Percentiles rank a stretch among this genome's conserved stretches.
Conservation (phyloP, 2,329 filamentous ascomycete species). For the Dactylellina sp. region DNA sequence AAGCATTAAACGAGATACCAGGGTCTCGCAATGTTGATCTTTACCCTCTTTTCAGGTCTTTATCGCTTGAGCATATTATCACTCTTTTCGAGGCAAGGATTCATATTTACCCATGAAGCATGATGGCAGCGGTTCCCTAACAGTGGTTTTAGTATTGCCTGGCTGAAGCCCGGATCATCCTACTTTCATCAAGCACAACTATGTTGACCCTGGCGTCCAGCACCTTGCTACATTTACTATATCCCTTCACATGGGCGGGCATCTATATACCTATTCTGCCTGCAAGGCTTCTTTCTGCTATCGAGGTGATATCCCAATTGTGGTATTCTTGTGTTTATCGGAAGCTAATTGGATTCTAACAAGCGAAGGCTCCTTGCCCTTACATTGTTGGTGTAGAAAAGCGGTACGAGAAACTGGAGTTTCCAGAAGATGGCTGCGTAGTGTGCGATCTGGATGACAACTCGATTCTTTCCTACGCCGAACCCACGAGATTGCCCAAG, state of each 20-base stretch:
- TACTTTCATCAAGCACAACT: conserved; percentile 92
- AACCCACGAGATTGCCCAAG: conserved; percentile 82
- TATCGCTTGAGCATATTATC: conserved; percentile 92
- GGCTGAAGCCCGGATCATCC: conserved; percentile 92
- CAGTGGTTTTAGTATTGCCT: conserved; percentile 74
- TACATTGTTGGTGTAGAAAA: conserved; percentile 97
- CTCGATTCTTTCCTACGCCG: conserved; percentile 83
- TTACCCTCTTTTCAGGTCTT: conserved; percentile 88
- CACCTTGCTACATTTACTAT: conserved; percentile 85
- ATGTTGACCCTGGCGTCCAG: conserved; percentile 95
- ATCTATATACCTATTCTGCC: conserved; percentile 94
- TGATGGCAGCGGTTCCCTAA: not conserved
- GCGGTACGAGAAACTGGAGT: conserved; percentile 83
- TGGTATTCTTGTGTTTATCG: not conserved
- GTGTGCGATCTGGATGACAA: conserved; percentile 93
- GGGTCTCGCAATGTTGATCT: conserved; percentile 91
- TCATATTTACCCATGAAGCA: not conserved
- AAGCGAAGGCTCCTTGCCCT: conserved; percentile 82
- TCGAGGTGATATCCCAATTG: conserved; percentile 66
- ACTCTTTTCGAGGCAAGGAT: conserved; percentile 78
- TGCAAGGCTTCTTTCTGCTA: conserved; percentile 84
- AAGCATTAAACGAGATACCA: conserved; percentile 91
- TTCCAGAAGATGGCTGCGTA: conserved; percentile 95
- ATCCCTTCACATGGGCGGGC: conserved; percentile 91
- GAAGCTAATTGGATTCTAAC: conserved; percentile 8